A percentile compares a stretch with the other conserved stretches of the same genome.
These are phyloP conservation scores for Beauveria caledonica DNA, from an alignment of 2,329 filamentous ascomycete genomes.

Conservation along the genomic window DNA sequence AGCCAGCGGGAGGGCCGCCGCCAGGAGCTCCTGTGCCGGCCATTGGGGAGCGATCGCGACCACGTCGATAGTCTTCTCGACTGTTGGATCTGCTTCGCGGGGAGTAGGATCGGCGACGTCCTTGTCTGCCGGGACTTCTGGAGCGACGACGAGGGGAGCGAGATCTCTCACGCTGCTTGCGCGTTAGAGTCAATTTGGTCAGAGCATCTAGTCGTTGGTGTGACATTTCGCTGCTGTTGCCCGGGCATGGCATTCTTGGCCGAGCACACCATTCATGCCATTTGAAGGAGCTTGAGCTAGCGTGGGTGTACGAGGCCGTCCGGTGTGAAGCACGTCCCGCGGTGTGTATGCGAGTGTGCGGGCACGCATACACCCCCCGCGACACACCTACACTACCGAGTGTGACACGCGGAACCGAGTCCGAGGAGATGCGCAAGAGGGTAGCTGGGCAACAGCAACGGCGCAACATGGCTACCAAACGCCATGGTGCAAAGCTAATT, in stretches of 20 bases:
- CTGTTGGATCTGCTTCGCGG: constrained; percentile 69
- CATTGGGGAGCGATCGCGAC: constrained; percentile 76
- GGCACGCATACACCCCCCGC: not conserved
- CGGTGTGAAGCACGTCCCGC: not conserved
- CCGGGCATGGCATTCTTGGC: not conserved
- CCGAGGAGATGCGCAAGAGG: not conserved
- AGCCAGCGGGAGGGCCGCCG: constrained; percentile 62
- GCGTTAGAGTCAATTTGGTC: constrained; percentile 18
- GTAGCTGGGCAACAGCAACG: not conserved
- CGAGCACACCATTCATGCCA: not conserved
- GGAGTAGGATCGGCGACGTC: constrained; percentile 69
- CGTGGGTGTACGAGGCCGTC: not conserved
- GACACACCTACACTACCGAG: not conserved
- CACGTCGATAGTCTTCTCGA: constrained; percentile 68
- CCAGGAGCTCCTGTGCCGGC: constrained; percentile 60
- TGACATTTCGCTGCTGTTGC: constrained; percentile 14
- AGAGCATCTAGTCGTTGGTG: constrained; percentile 22
- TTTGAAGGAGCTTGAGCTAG: not conserved
- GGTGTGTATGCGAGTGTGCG: not conserved
- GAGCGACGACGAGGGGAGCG: constrained; percentile 75
- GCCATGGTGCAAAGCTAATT: not conserved
- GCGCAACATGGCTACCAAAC: not conserved
- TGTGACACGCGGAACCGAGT: not conserved
- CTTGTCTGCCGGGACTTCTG: constrained; percentile 65
- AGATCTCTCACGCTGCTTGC: constrained; percentile 69